Evolutionary conservation across 163 green algal species (phyloP).

Genomic region (Trebouxiophyceae sp.): DNA sequence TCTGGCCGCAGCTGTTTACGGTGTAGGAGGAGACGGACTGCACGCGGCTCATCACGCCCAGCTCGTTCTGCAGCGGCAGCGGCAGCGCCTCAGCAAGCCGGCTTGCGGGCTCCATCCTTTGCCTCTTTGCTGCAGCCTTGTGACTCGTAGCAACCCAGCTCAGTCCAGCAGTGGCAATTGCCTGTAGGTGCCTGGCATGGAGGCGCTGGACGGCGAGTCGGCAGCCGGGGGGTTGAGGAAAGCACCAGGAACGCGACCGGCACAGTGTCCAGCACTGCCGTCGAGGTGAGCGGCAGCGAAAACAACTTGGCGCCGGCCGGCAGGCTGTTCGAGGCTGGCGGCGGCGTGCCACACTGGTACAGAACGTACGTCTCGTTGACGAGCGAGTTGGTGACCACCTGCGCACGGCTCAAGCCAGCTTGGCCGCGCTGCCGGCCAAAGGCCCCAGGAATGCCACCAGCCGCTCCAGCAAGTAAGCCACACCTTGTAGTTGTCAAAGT

Average conservation of each 20-base stretch:
- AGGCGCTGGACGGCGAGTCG: too few relatives aligned
- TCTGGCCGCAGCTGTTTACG: slow-evolving; percentile 56
- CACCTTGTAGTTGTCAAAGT: slow-evolving; percentile 69
- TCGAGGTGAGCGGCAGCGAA: slow-evolving; percentile 51
- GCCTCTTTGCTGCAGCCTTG: too few relatives aligned
- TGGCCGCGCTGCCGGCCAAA: too few relatives aligned
- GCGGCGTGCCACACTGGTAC: slow-evolving; percentile 59
- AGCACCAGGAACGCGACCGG: slow-evolving; percentile 60
- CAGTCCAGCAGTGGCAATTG: too few relatives aligned
- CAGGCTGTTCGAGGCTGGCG: slow-evolving; percentile 15
- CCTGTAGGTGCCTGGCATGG: too few relatives aligned
- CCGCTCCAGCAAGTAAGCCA: too few relatives aligned
- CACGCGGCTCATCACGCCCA: slow-evolving; percentile 58
- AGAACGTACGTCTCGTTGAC: slow-evolving; percentile 70
- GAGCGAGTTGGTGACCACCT: slow-evolving; percentile 60
- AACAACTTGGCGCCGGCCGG: slow-evolving; percentile 39
- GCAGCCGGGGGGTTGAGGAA: too few relatives aligned
- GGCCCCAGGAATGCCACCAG: too few relatives aligned
- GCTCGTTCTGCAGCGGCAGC: slow-evolving; percentile 24
- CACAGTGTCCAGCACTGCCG: slow-evolving; percentile 50
- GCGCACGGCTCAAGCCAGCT: neutral
- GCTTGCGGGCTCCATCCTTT: too few relatives aligned
- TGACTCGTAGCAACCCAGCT: too few relatives aligned
- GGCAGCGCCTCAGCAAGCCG: too few relatives aligned
- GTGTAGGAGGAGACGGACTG: slow-evolving; percentile 41